Evolutionary conservation across 108 stramenopile species (phyloP).

Genomic region (Cylindrotheca closterium): DNA sequence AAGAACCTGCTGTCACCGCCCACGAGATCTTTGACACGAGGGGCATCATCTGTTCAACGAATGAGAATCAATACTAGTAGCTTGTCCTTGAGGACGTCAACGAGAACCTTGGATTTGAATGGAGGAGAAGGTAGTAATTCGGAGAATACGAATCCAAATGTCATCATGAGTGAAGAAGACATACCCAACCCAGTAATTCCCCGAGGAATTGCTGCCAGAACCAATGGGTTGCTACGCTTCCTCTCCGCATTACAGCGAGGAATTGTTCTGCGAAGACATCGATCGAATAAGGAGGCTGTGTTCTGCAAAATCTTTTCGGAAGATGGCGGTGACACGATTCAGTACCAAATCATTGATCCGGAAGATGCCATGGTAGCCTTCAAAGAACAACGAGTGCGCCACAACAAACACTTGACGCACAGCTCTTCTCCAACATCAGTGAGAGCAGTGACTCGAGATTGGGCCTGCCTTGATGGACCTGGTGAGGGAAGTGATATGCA

Average conservation of each 20-base stretch:
- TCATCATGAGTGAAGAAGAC: slow-evolving; percentile 20
- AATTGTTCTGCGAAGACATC: slow-evolving; percentile 81
- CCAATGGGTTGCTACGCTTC: slow-evolving; percentile 75
- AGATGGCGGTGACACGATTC: slow-evolving; percentile 85
- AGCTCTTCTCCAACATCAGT: slow-evolving; percentile 3
- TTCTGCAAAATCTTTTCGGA: slow-evolving; percentile 69
- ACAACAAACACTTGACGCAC: slow-evolving; percentile 41
- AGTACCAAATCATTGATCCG: slow-evolving; percentile 52
- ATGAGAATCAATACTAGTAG: slow-evolving; percentile 9
- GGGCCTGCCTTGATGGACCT: slow-evolving; percentile 28
- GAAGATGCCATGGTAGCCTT: slow-evolving; percentile 78
- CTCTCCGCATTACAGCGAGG: slow-evolving; percentile 77
- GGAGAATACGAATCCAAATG: slow-evolving; percentile 31
- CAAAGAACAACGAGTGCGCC: slow-evolving; percentile 73
- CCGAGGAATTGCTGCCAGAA: slow-evolving; percentile 66
- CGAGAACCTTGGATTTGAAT: slow-evolving; percentile 6
- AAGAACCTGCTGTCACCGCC: slow-evolving; percentile 40
- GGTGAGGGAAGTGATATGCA: slow-evolving; percentile 29
- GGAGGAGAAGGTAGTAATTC: slow-evolving; percentile 13
- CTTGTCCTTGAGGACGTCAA: slow-evolving; percentile 9
- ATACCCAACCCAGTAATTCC: slow-evolving; percentile 60
- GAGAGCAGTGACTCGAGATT: slow-evolving; percentile 18
- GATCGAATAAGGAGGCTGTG: slow-evolving; percentile 56
- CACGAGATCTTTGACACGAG: slow-evolving; percentile 35
- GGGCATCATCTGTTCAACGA: slow-evolving; percentile 6